phyloP scores from a whole-genome alignment of 208 protist genomes.

The Leishmania martiniquensis region DNA sequence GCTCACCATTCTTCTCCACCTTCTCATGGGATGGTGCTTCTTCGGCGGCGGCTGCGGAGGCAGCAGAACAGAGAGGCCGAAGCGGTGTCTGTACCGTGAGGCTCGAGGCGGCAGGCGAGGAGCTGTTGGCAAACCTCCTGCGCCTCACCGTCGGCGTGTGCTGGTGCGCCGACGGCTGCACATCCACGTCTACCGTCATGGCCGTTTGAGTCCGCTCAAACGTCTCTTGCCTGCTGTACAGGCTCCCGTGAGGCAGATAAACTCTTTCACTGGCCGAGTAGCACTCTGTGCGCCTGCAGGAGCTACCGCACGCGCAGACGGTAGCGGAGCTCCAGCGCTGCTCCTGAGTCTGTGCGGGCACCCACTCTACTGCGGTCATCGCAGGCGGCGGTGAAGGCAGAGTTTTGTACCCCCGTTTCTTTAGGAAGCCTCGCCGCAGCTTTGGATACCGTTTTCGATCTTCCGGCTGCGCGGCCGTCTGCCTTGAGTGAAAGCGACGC shows the following conservation, averaged over 20 bases:
- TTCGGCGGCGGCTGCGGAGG: not conserved
- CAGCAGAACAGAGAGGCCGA: not conserved
- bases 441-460: not conserved
- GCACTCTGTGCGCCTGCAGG: conserved; percentile 13
- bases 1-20: not conserved
- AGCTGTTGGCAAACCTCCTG: not conserved
- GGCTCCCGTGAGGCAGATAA: conserved; percentile 1
- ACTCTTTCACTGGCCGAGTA: conserved; percentile 9
- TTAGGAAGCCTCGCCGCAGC: not conserved
- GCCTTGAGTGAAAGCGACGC: not conserved
- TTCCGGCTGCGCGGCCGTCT: not conserved
- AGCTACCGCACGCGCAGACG: conserved; percentile 8
- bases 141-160: not conserved
- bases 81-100: not conserved
- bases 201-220: conserved; percentile 24
- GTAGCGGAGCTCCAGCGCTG: not conserved
- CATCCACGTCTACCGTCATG: conserved; percentile 27
- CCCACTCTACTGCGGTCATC: not conserved
- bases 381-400: not conserved
- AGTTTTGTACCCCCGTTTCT: not conserved
- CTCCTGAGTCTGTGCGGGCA: not conserved
- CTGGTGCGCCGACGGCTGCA: conserved; percentile 5
- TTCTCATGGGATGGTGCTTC: not conserved
- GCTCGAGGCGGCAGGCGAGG: not conserved
- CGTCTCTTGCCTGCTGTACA: conserved; percentile 2